Conservation (phyloP, 176 grass and related monocot species). For the Aegilops longissima region DNA sequence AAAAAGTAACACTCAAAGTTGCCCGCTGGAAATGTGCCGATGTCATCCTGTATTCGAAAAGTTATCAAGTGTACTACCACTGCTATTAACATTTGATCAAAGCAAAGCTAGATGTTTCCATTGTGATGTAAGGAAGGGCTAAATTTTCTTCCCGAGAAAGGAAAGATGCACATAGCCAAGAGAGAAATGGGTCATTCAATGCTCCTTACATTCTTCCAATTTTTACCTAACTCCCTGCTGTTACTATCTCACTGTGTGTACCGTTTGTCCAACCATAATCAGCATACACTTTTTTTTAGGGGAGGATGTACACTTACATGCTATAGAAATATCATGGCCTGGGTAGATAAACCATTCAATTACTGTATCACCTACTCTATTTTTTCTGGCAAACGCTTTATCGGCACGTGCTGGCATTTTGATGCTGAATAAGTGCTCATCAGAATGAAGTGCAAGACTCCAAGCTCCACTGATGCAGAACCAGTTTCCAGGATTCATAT, state of each 20-base stretch:
- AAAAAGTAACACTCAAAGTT: not conserved
- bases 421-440: not conserved
- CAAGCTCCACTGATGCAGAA: conserved; percentile 12
- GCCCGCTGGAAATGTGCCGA: too few species aligned
- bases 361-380: not conserved
- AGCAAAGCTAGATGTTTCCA: not conserved
- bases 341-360: conserved; percentile 25
- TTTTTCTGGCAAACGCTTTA: conserved; percentile 12
- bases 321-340: conserved; percentile 6
- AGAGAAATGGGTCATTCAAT: not conserved
- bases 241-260: not conserved
- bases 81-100: not conserved
- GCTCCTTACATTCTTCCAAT: not conserved
- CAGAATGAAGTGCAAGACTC: not conserved
- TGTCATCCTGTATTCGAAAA: not conserved
- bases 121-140: not conserved
- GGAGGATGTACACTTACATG: not conserved
- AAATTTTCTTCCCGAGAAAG: not conserved
- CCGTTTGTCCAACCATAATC: not conserved
- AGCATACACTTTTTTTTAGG: too few species aligned
- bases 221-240: not conserved
- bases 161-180: not conserved
- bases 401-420: conserved; percentile 7
- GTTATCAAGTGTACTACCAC: not conserved
- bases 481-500: not conserved